Evolutionary conservation across 139 green algal species (phyloP), one percentile per base, ranked within the genome.

Genomic region (Diplosphaera chodatii): DNA sequence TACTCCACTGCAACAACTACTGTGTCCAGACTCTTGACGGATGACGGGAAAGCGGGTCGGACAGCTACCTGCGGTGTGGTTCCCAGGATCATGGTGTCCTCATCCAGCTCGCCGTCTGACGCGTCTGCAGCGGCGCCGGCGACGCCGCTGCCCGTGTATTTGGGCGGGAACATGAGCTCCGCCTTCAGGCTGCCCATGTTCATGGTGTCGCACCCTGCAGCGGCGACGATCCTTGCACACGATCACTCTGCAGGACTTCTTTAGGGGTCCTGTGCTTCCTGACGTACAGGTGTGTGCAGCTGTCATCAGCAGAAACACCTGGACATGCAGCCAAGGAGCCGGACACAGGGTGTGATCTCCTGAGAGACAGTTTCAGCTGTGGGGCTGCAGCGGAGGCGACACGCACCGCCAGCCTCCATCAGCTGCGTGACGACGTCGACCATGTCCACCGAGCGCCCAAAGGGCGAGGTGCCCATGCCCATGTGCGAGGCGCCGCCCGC

Each of bases 61-160:
- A 55, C 73, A 37, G 33, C 77, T 67, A 88, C 80, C 31, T 79
- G 40, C 21, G 87, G 86, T 0, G 86, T 90, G 62, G 81, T 85
- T 30, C 89, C 89, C 55, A 95, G 77, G 4, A 95, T 82, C 86
- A 92, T 91, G 63, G 88, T 83, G 55, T 93, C 86, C n/a, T 90
- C 83, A 22, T 86, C 70, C 28, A 85, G 41, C 30, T 91, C 85
- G 32, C 89, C 83, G 20, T 88, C 81, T 30, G 79, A 67, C 40
- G 20, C 62, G 32, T 82, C 76, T 76, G 75, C 73, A 23, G 74
- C 65, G 48, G 13, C 48, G 48, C 48, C 62, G 37, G 8, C 37
- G 10, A 10, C 37, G 10, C 37, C 37, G 37, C n/a, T n/a, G n/a
- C n/a, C n/a, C n/a, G 37, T 10, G 48, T 74, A 88, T 33, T 85